These are phyloP conservation scores for Rosa persica DNA, from an alignment of 306 rosid genomes.

Conservation along the genomic window DNA sequence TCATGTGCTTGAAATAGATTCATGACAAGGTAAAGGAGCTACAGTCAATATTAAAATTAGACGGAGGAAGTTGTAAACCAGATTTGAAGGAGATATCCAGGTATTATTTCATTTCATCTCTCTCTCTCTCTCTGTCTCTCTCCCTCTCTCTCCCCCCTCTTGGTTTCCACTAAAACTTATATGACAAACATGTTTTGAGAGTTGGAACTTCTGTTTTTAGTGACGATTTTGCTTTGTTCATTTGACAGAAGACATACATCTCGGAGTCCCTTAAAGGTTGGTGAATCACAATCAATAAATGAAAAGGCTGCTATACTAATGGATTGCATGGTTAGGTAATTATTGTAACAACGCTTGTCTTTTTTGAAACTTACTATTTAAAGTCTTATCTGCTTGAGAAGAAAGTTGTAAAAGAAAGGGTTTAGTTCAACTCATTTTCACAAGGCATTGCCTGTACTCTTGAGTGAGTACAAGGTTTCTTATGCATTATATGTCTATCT, in stretches of 20 bases:
- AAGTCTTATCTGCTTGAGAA: neutral
- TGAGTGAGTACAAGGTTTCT: neutral
- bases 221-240: constrained; percentile 21
- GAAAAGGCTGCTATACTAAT: constrained; percentile 54
- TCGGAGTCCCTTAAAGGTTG: constrained; percentile 34
- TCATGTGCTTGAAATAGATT: constrained; percentile 47
- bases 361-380: neutral
- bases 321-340: constrained; percentile 62
- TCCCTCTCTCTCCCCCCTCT: neutral
- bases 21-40: constrained; percentile 59
- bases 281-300: constrained; percentile 48
- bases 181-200: neutral
- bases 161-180: neutral
- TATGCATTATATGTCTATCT: neutral
- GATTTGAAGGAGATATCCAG: constrained; percentile 48
- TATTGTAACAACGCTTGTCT: neutral
- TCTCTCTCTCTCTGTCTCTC: constrained; percentile 7
- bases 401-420: neutral
- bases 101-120: constrained; percentile 40
- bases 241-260: constrained; percentile 67
- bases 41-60: constrained; percentile 48
- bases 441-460: neutral
- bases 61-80: constrained; percentile 49
- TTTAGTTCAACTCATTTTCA: neutral
- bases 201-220: neutral